A percentile compares a stretch with the other conserved stretches of the same genome.
These are phyloP conservation scores for Bryoglossum gracile DNA, from an alignment of 495 filamentous ascomycete genomes.

Conservation along the genomic window DNA sequence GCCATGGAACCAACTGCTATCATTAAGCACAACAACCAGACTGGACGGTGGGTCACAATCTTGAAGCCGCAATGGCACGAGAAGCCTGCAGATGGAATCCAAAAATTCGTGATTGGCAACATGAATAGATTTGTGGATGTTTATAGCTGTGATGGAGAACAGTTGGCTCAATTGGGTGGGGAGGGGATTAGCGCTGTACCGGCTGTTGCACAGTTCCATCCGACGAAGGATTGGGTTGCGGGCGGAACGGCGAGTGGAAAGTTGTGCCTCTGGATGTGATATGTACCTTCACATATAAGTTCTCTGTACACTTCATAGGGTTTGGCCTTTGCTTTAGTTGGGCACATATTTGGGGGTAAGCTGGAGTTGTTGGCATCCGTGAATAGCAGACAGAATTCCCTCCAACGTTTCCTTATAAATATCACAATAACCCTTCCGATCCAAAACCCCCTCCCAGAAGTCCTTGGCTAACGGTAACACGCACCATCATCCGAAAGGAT, in stretches of 20 bases:
- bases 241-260: slow-evolving; percentile 92
- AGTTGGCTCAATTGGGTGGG: slow-evolving; percentile 82
- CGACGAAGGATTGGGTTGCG: slow-evolving; percentile 81
- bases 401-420: no score
- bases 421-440: no score
- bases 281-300: no score
- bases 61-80: slow-evolving; percentile 90
- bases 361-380: no score
- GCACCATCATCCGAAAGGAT: no score
- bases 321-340: no score
- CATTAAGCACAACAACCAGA: slow-evolving; percentile 91
- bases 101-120: slow-evolving; percentile 88
- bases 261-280: slow-evolving; percentile 78
- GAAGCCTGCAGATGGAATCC: slow-evolving; percentile 63
- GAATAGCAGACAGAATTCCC: no score
- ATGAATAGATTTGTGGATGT: slow-evolving; percentile 98
- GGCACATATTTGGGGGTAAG: no score
- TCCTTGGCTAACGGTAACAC: no score
- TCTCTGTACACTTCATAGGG: no score
- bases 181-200: slow-evolving; percentile 91
- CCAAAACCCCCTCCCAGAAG: no score
- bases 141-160: slow-evolving; percentile 70
- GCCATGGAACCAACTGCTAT: slow-evolving; percentile 61
- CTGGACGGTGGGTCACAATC: slow-evolving; percentile 69
- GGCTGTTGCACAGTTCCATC: slow-evolving; percentile 85